Percentiles rank a stretch among this genome's conserved stretches.
Conservation (phyloP, 2,329 filamentous ascomycete genomes). For the Cytospora paraplurivora region DNA sequence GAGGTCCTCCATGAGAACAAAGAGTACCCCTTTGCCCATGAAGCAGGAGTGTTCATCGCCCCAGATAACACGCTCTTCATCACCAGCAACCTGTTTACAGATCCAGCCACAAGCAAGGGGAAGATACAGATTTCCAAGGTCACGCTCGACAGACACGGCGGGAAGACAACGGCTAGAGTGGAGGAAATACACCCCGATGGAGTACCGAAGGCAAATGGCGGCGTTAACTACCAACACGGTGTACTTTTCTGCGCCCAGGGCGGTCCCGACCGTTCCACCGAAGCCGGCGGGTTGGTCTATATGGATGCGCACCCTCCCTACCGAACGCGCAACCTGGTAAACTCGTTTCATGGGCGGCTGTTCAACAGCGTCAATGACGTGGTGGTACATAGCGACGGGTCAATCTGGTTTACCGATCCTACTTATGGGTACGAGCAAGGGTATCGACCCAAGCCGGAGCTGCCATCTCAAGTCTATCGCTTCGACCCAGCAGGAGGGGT, state of each 20-base stretch:
- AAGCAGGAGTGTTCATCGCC: slow-evolving; percentile 38
- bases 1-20: slow-evolving; percentile 43
- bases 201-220: slow-evolving; percentile 51
- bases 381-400: slow-evolving; percentile 44
- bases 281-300: slow-evolving; percentile 37
- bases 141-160: slow-evolving; percentile 25
- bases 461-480: slow-evolving; percentile 53
- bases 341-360: slow-evolving; percentile 45
- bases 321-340: slow-evolving; percentile 36
- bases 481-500: slow-evolving; percentile 37
- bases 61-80: slow-evolving; percentile 32
- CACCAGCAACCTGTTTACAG: slow-evolving; percentile 40
- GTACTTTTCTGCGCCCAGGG: slow-evolving; percentile 49
- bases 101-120: slow-evolving; percentile 29
- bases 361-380: slow-evolving; percentile 56
- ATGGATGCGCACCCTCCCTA: slow-evolving; percentile 41
- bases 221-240: slow-evolving; percentile 47
- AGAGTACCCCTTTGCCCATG: slow-evolving; percentile 51
- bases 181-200: slow-evolving; percentile 40
- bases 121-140: slow-evolving; percentile 39
- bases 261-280: slow-evolving; percentile 23
- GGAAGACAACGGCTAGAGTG: slow-evolving; percentile 15
- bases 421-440: slow-evolving; percentile 51
- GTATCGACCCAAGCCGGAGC: slow-evolving; percentile 45
- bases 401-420: slow-evolving; percentile 55